These are phyloP conservation scores for Cladobotryum protrusum DNA, from an alignment of 2,329 filamentous ascomycete species.

Conservation along the genomic window DNA sequence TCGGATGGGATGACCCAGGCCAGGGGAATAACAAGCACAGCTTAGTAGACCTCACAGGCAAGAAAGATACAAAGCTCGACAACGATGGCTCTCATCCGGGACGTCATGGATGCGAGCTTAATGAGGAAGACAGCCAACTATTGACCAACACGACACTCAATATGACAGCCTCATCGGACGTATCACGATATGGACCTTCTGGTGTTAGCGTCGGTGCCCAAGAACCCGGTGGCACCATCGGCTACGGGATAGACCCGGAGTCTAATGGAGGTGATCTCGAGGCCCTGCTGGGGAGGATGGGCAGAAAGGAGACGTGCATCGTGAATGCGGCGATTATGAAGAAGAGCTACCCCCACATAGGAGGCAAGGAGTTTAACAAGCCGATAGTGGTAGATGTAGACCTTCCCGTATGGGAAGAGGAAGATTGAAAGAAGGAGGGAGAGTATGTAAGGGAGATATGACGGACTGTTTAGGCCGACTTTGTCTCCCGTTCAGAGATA, in stretches of 20 bases:
- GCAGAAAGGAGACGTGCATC: slow-evolving; percentile 64
- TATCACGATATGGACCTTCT: slow-evolving; percentile 8
- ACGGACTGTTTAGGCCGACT: background rate
- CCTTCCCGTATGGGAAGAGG: slow-evolving; percentile 46
- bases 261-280: slow-evolving; percentile 36
- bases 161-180: background rate
- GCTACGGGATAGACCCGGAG: slow-evolving; percentile 25
- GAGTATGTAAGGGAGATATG: background rate
- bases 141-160: slow-evolving; percentile 1
- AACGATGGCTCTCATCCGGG: slow-evolving; percentile 39
- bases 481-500: background rate
- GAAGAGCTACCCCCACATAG: slow-evolving; percentile 56
- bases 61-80: slow-evolving; percentile 34
- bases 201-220: slow-evolving; percentile 14
- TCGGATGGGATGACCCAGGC: slow-evolving; percentile 55
- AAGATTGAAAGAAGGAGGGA: slow-evolving; percentile 27
- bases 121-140: background rate
- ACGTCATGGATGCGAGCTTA: background rate
- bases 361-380: slow-evolving; percentile 63
- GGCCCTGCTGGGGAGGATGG: slow-evolving; percentile 35
- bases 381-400: slow-evolving; percentile 80
- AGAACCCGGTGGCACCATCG: background rate
- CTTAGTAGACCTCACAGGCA: slow-evolving; percentile 53
- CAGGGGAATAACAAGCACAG: slow-evolving; percentile 51
- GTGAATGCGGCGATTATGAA: slow-evolving; percentile 75